These are phyloP conservation scores for Plantago coronopus DNA, from an alignment of 305 asterid species.

Conservation along the genomic window DNA sequence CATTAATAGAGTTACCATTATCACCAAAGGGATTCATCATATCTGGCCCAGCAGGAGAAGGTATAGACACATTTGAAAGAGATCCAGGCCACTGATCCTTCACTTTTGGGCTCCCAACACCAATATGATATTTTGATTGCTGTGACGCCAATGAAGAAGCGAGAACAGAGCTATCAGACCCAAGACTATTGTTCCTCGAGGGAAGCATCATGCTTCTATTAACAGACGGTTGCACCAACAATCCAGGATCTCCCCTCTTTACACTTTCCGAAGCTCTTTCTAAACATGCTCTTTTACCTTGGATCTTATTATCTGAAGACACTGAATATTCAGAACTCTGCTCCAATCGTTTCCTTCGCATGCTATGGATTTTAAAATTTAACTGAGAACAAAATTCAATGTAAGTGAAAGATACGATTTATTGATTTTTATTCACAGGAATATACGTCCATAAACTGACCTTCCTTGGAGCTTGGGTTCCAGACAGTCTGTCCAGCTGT, in stretches of 20 bases:
- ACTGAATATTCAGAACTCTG: slow-evolving; percentile 57
- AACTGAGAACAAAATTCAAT: slow-evolving; percentile 45
- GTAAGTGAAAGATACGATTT: slow-evolving; percentile 18
- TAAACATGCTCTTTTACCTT: slow-evolving; percentile 58
- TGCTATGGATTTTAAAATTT: slow-evolving; percentile 55
- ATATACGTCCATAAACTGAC: slow-evolving; percentile 29
- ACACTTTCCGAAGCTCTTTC: slow-evolving; percentile 71
- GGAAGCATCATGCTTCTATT: slow-evolving; percentile 54
- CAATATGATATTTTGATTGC: slow-evolving; percentile 56
- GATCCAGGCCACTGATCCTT: slow-evolving; percentile 70
- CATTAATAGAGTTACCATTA: slow-evolving; percentile 52
- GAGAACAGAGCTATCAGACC: slow-evolving; percentile 59
- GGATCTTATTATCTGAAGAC: slow-evolving; percentile 41
- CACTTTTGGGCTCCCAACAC: slow-evolving; percentile 62
- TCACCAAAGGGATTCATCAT: slow-evolving; percentile 57
- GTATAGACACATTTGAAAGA: slow-evolving; percentile 46
- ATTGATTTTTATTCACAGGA: slow-evolving; percentile 5
- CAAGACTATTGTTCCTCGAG: slow-evolving; percentile 59
- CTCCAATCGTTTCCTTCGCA: slow-evolving; percentile 72
- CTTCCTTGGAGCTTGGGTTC: slow-evolving; percentile 46
- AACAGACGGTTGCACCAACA: slow-evolving; percentile 49
- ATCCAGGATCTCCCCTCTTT: slow-evolving; percentile 54
- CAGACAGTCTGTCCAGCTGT: slow-evolving; percentile 58
- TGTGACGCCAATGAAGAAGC: slow-evolving; percentile 30
- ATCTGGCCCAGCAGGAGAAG: slow-evolving; percentile 72